Evolutionary conservation across 257 asterid species (phyloP), one percentile per base, ranked within the genome.

Genomic region (Ocimum tenuiflorum): DNA sequence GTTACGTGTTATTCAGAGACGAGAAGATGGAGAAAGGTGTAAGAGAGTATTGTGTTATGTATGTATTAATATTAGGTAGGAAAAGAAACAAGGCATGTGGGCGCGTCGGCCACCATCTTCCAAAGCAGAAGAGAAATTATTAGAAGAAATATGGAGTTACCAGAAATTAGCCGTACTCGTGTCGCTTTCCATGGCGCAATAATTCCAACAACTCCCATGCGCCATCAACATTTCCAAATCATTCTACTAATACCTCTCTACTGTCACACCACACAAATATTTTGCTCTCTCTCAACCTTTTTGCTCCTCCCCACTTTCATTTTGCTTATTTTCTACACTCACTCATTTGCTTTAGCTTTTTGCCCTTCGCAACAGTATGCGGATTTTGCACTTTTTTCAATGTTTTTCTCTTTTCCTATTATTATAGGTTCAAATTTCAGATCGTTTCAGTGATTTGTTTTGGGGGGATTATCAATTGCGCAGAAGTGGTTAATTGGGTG

Each of bases 191-290:
- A 45, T 22, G 33, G 19, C 53, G 10, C 79, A 75, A 71, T 78
- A 63, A 78, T 78, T 27, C 77, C 67, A 74, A 76, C 78, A 73
- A 59, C 41, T 76, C 60, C 78, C 85, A 77, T 77, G 85, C 85
- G 85, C 72, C 77, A 76, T 75, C 81, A 64, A 60, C 48, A 23
- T 50, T 38, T 2, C 11, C 10, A n/a, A 52, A 64, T 19, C 35
- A 71, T 24, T 20, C 50, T 38, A 52, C 42, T 22, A 31, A 63
- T n/a, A n/a, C n/a, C n/a, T n/a, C 48, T 19, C n/a, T 41, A 71
- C 54, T 22, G 11, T 41, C 7, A 14, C 18, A 53, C 42, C 3
- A 43, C 18, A 3, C 1, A 3, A 0, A 0, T 0, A 0, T 46
- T 31, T 72, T 35, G 12, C 42, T 46, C n/a, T n/a, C n/a, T n/a